A percentile compares a stretch with the other conserved stretches of the same genome.
Evolutionary conservation across 768 basidiomycete genomes (phyloP).

Genomic region (Pisolithus sp.): DNA sequence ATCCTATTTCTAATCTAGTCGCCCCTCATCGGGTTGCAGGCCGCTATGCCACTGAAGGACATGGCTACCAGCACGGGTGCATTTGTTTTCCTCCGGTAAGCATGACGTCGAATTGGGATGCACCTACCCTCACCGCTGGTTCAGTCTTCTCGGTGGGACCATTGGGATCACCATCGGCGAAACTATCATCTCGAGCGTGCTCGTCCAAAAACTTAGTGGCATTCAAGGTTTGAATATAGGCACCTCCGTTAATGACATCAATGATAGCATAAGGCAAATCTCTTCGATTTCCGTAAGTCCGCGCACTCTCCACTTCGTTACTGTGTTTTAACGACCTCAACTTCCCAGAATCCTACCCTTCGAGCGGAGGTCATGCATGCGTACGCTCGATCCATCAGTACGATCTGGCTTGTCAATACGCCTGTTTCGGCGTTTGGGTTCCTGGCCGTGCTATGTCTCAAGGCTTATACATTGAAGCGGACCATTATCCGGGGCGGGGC

Average conservation of each 20-base stretch:
- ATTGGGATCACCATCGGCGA: conserved; percentile 71
- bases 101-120: not conserved
- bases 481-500: conserved; percentile 10
- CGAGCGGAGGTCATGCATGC: conserved; percentile 30
- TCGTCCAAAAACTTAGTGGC: conserved; percentile 9
- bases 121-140: not conserved
- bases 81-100: conserved; percentile 28
- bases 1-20: conserved; percentile 4
- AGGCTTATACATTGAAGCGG: conserved; percentile 31
- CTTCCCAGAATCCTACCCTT: conserved; percentile 22
- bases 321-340: conserved; percentile 1
- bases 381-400: conserved; percentile 31
- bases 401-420: conserved; percentile 35
- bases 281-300: conserved; percentile 23
- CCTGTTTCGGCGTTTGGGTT: conserved; percentile 27
- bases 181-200: conserved; percentile 58
- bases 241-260: conserved; percentile 40
- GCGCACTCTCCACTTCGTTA: conserved; percentile 3
- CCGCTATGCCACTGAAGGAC: conserved; percentile 40
- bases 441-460: conserved; percentile 28
- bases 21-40: conserved; percentile 34
- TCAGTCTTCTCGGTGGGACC: conserved; percentile 64
- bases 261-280: conserved; percentile 41
- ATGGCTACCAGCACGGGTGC: conserved; percentile 39
- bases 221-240: conserved; percentile 25